Evolutionary conservation across 352 stramenopile species (phyloP).

Genomic region (Saprolegnia diclina): DNA sequence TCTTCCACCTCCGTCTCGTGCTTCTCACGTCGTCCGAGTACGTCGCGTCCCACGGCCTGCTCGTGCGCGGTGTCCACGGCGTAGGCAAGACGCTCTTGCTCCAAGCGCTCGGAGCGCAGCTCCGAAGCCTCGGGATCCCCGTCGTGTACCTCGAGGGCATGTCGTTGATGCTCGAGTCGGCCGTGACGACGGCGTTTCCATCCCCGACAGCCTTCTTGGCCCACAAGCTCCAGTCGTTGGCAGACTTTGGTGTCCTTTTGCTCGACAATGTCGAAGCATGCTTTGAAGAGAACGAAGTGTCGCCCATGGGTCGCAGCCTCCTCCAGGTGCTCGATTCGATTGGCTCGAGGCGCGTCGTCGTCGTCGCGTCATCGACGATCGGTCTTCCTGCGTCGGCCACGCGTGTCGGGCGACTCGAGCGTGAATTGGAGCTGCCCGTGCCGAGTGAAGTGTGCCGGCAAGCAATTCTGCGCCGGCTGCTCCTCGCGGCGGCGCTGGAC

Average conservation of each 20-base stretch:
- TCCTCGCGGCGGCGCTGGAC: constrained; percentile 35
- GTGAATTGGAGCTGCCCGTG: constrained; percentile 54
- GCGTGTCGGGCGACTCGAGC: constrained; percentile 49
- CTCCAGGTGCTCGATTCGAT: constrained; percentile 55
- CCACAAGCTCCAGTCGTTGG: constrained; percentile 31
- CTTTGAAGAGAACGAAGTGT: constrained; percentile 45
- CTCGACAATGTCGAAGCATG: constrained; percentile 69
- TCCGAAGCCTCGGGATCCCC: constrained; percentile 26
- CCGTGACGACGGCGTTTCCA: constrained; percentile 38
- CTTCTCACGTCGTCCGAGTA: constrained; percentile 27
- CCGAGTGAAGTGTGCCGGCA: constrained; percentile 51
- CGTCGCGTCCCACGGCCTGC: constrained; percentile 43
- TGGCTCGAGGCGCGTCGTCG: constrained; percentile 33
- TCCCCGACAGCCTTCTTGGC: constrained; percentile 57
- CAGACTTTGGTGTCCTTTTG: constrained; percentile 37
- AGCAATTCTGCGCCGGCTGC: constrained; percentile 43
- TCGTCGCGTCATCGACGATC: constrained; percentile 45
- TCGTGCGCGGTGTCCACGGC: constrained; percentile 57
- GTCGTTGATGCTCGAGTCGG: constrained; percentile 47
- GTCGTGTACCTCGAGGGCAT: constrained; percentile 39
- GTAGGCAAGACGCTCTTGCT: constrained; percentile 60
- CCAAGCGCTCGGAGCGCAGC: constrained; percentile 31
- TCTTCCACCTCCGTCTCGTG: constrained; percentile 53
- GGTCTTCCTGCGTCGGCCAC: constrained; percentile 41
- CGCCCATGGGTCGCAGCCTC: constrained; percentile 51